phyloP scores from a whole-genome alignment of 2,329 filamentous ascomycete species.

The Hypoxylon sp. region DNA sequence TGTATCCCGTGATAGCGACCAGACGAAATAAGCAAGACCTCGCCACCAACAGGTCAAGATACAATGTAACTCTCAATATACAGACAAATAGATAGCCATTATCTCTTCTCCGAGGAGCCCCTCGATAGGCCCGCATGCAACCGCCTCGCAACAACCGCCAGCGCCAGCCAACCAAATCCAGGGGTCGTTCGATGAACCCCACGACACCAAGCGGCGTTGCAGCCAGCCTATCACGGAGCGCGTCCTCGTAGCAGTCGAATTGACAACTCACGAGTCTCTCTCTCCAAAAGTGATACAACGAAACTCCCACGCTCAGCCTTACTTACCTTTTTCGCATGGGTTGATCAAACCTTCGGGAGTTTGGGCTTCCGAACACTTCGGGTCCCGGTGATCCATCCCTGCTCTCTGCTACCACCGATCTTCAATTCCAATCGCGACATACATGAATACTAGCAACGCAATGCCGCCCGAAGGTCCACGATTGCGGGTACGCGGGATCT shows the following conservation, averaged over 20 bases:
- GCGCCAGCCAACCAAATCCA: constrained; percentile 28
- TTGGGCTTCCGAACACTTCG: constrained; percentile 9
- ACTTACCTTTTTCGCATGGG: constrained; percentile 3
- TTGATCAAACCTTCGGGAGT: constrained; percentile 5
- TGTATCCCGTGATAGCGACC: neutral
- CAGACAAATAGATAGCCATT: constrained; percentile 17
- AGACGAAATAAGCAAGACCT: neutral
- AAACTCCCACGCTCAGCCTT: constrained; percentile 12
- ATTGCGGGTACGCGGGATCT: constrained; percentile 21
- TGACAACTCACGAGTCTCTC: constrained; percentile 2
- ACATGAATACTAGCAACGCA: neutral
- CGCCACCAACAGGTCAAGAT: neutral
- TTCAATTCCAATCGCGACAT: neutral
- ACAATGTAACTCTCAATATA: constrained; percentile 2
- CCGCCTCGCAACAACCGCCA: constrained; percentile 29
- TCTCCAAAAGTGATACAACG: too few species aligned
- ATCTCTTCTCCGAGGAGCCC: neutral
- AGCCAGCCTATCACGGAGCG: constrained; percentile 37
- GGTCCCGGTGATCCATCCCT: neutral
- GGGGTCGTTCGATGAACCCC: constrained; percentile 22
- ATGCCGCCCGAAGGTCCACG: neutral
- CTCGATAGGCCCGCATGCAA: constrained; percentile 33
- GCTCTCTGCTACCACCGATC: neutral
- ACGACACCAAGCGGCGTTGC: constrained; percentile 33
- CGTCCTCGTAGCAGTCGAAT: constrained; percentile 18